Conservation (phyloP, 2,329 filamentous ascomycete species). For the Claviceps sp. region DNA sequence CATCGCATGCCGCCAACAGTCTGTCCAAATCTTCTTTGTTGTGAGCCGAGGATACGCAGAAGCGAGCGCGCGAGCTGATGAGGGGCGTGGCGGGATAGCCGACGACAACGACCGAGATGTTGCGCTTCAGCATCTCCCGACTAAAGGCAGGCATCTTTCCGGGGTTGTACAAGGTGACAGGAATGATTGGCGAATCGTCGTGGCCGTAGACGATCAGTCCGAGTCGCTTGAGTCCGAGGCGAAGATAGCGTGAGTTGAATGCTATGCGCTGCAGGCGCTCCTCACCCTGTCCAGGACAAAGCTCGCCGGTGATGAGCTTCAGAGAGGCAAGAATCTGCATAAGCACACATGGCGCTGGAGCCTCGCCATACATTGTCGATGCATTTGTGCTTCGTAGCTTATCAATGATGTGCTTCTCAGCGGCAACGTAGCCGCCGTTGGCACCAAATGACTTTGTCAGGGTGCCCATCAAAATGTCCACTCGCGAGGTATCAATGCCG, state of each 20-base stretch:
- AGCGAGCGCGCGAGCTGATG: constrained; percentile 85
- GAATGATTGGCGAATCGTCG: constrained; percentile 95
- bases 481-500: constrained; percentile 69
- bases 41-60: constrained; percentile 91
- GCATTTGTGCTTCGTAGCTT: constrained; percentile 80
- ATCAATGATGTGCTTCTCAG: constrained; percentile 80
- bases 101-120: constrained; percentile 94
- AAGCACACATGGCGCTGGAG: constrained; percentile 74
- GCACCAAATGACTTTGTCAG: constrained; percentile 97
- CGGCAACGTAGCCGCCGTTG: constrained; percentile 91
- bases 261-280: constrained; percentile 91
- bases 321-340: constrained; percentile 83
- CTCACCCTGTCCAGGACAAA: constrained; percentile 81
- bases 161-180: constrained; percentile 90
- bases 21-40: constrained; percentile 97
- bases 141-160: constrained; percentile 98
- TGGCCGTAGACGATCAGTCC: constrained; percentile 96
- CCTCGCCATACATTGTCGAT: constrained; percentile 75
- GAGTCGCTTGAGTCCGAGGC: constrained; percentile 88
- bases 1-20: constrained; percentile 75
- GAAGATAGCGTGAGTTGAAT: constrained; percentile 98
- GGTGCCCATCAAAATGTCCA: constrained; percentile 96
- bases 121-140: constrained; percentile 94
- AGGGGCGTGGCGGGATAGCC: constrained; percentile 94
- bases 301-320: constrained; percentile 76